A percentile compares a stretch with the other conserved stretches of the same genome.
Conservation (phyloP, 805 yeast genomes). For the baker's yeast (Saccharomyces cerevisiae) region DNA sequence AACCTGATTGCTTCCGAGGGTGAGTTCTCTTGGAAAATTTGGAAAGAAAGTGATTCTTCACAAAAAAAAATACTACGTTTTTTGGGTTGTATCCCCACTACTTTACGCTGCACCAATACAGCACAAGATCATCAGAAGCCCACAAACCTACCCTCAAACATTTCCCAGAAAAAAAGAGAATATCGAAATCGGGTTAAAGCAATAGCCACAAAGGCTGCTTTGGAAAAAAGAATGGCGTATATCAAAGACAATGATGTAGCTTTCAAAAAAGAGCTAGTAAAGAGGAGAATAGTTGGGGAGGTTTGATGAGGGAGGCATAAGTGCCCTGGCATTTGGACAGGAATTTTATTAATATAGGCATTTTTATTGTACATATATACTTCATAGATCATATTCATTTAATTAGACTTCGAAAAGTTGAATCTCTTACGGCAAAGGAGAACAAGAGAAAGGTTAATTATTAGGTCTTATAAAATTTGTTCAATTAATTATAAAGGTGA, state of each 20-base stretch:
- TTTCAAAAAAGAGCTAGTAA: slow-evolving; percentile 17
- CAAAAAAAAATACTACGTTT: slow-evolving; percentile 13
- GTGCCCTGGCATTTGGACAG: background rate
- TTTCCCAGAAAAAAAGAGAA: slow-evolving; percentile 6
- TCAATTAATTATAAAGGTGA: background rate
- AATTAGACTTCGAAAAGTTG: background rate
- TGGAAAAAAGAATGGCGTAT: slow-evolving; percentile 24
- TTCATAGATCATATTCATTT: background rate
- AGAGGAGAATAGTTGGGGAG: slow-evolving; percentile 10
- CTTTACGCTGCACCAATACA: background rate
- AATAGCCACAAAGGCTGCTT: slow-evolving; percentile 22
- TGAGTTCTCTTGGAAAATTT: slow-evolving; percentile 11
- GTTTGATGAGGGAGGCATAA: background rate
- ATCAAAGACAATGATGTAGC: slow-evolving; percentile 18
- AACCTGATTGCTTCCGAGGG: slow-evolving; percentile 3
- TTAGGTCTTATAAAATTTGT: background rate
- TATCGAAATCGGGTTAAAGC: slow-evolving; percentile 15
- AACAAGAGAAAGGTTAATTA: background rate
- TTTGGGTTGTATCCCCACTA: slow-evolving; percentile 19
- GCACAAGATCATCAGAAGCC: background rate
- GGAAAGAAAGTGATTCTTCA: slow-evolving; percentile 8
- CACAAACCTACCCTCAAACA: background rate
- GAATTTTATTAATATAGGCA: background rate
- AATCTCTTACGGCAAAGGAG: background rate
- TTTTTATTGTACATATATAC: background rate